Conservation (phyloP, 2,329 filamentous ascomycete species). For the Claviceps sp. region DNA sequence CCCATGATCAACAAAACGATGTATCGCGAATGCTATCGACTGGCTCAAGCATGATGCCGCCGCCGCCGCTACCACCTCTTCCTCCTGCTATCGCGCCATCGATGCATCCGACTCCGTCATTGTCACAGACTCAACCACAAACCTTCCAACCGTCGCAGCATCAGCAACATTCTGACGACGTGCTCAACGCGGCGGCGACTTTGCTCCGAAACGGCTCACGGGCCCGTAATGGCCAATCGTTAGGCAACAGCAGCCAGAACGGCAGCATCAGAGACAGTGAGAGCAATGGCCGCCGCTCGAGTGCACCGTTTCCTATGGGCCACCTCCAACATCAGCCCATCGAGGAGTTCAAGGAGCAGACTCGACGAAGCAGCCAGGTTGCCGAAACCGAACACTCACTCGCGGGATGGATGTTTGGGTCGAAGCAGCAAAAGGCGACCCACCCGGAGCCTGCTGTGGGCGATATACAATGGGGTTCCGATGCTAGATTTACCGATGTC, state of each 20-base stretch:
- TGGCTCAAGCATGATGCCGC: conserved; percentile 22
- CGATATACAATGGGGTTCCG: conserved; percentile 54
- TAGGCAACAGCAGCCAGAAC: conserved; percentile 3
- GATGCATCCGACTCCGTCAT: not conserved
- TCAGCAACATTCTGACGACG: conserved; percentile 33
- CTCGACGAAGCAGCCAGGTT: conserved; percentile 18
- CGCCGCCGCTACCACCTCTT: conserved; percentile 16
- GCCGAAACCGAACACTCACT: conserved; percentile 24
- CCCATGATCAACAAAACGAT: conserved; percentile 8
- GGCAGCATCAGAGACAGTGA: conserved; percentile 15
- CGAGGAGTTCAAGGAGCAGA: conserved; percentile 28
- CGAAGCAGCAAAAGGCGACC: conserved; percentile 14
- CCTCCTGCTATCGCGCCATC: not conserved
- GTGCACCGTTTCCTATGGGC: conserved; percentile 22
- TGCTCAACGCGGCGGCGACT: conserved; percentile 42
- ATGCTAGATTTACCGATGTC: conserved; percentile 44
- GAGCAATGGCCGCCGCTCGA: conserved; percentile 11
- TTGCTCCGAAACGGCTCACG: conserved; percentile 30
- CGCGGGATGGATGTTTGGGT: conserved; percentile 27
- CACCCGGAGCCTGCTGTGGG: conserved; percentile 23
- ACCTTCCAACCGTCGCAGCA: not conserved
- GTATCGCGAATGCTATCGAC: conserved; percentile 7
- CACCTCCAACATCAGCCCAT: conserved; percentile 29
- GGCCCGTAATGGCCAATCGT: not conserved
- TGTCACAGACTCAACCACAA: conserved; percentile 8